Conservation (phyloP, 495 filamentous ascomycete species). For the Daldinia bambusicola region DNA sequence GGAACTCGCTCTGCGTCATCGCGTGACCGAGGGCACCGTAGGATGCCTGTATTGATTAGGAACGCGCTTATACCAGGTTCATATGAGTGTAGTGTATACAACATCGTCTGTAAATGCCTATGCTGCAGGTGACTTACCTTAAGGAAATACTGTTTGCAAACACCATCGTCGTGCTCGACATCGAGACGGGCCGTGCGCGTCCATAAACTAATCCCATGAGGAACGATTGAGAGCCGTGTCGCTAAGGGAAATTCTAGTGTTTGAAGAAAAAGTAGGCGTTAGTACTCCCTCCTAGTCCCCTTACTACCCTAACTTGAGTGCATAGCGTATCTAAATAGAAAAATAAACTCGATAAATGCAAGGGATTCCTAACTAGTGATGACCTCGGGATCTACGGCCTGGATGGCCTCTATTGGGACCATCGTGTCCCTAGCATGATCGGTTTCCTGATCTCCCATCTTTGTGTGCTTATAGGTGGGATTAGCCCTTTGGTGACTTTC, state of each 20-base stretch:
- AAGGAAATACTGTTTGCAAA: constrained; percentile 28
- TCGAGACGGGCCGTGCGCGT: constrained; percentile 33
- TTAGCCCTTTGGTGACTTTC: background rate
- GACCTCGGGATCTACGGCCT: constrained; percentile 24
- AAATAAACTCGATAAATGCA: background rate
- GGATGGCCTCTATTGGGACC: constrained; percentile 27
- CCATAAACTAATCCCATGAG: constrained; percentile 34
- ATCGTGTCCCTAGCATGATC: background rate
- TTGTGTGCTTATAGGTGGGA: constrained; percentile 6
- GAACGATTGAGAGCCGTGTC: constrained; percentile 2
- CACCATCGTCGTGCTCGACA: constrained; percentile 6
- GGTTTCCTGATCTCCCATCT: constrained; percentile 14
- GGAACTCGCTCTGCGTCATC: constrained; percentile 34
- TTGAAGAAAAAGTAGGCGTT: background rate
- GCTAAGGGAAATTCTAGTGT: constrained; percentile 22
- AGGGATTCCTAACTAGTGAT: constrained; percentile 15
- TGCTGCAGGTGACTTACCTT: constrained; percentile 15
- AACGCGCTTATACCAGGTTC: background rate
- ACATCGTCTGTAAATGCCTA: too few relatives aligned
- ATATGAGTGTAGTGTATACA: background rate
- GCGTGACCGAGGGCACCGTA: constrained; percentile 18
- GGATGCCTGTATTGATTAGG: constrained; percentile 10
- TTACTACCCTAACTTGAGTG: too few relatives aligned
- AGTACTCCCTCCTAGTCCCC: too few relatives aligned
- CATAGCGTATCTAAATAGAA: too few relatives aligned